Evolutionary conservation across 2,329 filamentous ascomycete genomes (phyloP).

Genomic region (Colletotrichum magnum): DNA sequence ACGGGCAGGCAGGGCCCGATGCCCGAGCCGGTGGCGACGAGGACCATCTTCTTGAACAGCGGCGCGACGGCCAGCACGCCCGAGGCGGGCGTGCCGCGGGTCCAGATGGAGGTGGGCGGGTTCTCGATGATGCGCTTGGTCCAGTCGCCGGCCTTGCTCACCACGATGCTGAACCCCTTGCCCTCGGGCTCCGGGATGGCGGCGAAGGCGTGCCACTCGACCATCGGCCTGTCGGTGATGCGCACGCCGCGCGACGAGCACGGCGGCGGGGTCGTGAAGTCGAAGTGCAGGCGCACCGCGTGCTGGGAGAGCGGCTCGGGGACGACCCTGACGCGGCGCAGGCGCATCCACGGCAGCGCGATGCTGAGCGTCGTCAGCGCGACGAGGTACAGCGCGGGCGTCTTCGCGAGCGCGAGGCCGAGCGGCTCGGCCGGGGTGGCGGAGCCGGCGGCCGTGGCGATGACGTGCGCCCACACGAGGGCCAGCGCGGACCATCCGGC

Average conservation of each 20-base stretch:
- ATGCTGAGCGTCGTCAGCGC: slow-evolving; percentile 74
- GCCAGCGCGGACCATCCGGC: slow-evolving; percentile 76
- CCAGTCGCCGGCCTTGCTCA: slow-evolving; percentile 84
- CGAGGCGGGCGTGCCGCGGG: slow-evolving; percentile 75
- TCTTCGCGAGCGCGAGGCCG: slow-evolving; percentile 54
- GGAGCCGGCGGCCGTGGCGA: slow-evolving; percentile 65
- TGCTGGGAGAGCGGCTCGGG: slow-evolving; percentile 79
- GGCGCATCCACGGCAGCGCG: slow-evolving; percentile 79
- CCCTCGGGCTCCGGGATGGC: slow-evolving; percentile 72
- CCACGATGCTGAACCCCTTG: slow-evolving; percentile 76
- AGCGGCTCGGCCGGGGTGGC: slow-evolving; percentile 53
- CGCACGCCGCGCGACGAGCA: slow-evolving; percentile 56
- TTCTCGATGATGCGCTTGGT: slow-evolving; percentile 74
- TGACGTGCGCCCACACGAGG: slow-evolving; percentile 75
- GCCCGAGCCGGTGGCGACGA: slow-evolving; percentile 81
- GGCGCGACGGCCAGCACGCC: slow-evolving; percentile 78
- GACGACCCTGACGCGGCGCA: slow-evolving; percentile 77
- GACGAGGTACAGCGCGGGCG: slow-evolving; percentile 76
- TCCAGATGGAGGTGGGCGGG: slow-evolving; percentile 75
- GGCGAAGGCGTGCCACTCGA: slow-evolving; percentile 84
- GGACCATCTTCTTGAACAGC: slow-evolving; percentile 74
- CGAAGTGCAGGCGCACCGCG: slow-evolving; percentile 80
- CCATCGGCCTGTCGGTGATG: slow-evolving; percentile 73
- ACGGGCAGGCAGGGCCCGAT: slow-evolving; percentile 78
- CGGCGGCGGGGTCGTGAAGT: slow-evolving; percentile 70